Evolutionary conservation across 164 flowering plant species (phyloP), one percentile per base, ranked within the genome.

Genomic region (Cinnamomum micranthum): DNA sequence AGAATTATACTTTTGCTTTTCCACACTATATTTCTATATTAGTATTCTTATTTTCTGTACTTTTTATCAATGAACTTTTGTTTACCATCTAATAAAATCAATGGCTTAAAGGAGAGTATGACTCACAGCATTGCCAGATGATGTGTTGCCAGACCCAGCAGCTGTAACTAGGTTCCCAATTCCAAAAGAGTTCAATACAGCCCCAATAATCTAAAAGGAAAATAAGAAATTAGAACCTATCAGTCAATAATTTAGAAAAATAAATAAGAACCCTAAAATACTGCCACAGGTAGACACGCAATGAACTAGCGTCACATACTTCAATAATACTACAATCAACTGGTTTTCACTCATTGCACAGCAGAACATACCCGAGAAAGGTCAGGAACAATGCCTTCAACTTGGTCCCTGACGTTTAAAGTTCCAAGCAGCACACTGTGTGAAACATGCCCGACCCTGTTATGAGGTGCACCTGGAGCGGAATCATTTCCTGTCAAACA

Each of bases 361-460:
- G 33, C 31, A 13, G 58, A 58, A 55, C 88, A 27, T 76, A 96
- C 99, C 91, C 89, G 91, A 70, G 79, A 62, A 58, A 93, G 71
- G 75, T 95, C 99, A 50, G 97, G 92, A 65, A 81, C 88, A 79
- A 71, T 58, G 59, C 88, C 89, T 79, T 89, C 97, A 73, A 87
- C 86, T 80, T 89, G 97, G 28, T 95, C 99, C 23, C 97, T 98
- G 75, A 90, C 80, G 80, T 92, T 92, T 71, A 91, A 85, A 27
- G 95, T 88, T 52, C 98, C 99, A 76, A 95, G 93, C 76, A 95
- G 90, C 22, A 96, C 91, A 82, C 95, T 91, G 68, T 94, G 99
- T 55, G 99, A 86, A 77, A 95, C 83, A 81, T 87, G 97, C 50
- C 96, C 96, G 59, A 86, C 74, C 80, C 92, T 97, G 79, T 73